A percentile compares a stretch with the other conserved stretches of the same genome.
These are phyloP conservation scores for Cryptomeria japonica DNA, from an alignment of 75 land plant genomes.

Conservation along the genomic window DNA sequence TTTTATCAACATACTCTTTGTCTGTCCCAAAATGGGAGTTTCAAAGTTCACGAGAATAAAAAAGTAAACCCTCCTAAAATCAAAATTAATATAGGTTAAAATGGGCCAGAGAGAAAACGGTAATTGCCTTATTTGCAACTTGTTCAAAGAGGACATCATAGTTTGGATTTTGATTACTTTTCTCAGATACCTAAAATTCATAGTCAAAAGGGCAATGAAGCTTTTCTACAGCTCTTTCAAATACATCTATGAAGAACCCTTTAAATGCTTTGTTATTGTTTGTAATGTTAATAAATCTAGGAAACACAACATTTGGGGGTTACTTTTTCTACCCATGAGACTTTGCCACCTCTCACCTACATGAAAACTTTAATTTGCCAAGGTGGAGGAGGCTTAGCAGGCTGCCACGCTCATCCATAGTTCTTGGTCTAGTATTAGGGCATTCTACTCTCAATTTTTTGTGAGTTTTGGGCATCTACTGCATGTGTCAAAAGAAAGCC, in stretches of 20 bases:
- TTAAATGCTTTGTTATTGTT: not conserved
- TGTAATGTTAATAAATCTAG: constrained; percentile 26
- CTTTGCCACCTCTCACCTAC: too few relatives aligned
- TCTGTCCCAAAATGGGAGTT: too few relatives aligned
- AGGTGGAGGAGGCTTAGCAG: too few relatives aligned
- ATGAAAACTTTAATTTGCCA: too few relatives aligned
- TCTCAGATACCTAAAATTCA: constrained; percentile 9
- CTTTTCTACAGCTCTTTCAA: constrained; percentile 18
- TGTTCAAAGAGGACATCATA: constrained; percentile 13
- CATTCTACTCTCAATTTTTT: too few relatives aligned
- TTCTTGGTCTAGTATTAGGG: too few relatives aligned
- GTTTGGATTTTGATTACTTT: not conserved
- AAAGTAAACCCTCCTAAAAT: not conserved
- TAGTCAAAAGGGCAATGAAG: constrained; percentile 32
- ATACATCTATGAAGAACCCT: constrained; percentile 45
- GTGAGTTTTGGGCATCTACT: too few relatives aligned
- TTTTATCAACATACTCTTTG: too few relatives aligned
- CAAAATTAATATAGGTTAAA: not conserved
- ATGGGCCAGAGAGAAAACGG: not conserved
- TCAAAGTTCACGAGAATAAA: too few relatives aligned
- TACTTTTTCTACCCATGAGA: too few relatives aligned
- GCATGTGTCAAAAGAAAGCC: too few relatives aligned
- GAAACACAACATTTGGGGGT: constrained; percentile 33
- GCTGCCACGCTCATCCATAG: too few relatives aligned
- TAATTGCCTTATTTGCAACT: constrained; percentile 11